Base-by-base conservation (phyloP, 345 rosid genomes). In the Syzygium jambos region DNA sequence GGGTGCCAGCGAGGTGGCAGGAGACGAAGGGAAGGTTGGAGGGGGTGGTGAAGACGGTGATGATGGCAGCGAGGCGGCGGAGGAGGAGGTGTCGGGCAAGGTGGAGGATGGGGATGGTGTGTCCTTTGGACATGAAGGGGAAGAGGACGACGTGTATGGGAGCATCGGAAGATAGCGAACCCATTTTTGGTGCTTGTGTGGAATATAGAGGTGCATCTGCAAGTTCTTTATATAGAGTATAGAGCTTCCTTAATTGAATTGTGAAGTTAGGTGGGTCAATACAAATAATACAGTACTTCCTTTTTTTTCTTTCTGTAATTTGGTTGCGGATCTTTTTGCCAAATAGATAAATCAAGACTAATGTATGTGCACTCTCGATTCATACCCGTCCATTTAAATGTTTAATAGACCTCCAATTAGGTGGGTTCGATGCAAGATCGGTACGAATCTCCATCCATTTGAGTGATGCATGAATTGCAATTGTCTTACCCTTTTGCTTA, bases 81-180 rank as follows among this genome's bases (percentile, higher is more conserved):
- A 87, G 91, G 91, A 94, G 95, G 87, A 97, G 94, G 89, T 91
- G 94, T 87, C 91, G 95, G 51, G 94, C 95, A 1, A 97, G 86
- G 87, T 89, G 93, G 89, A 97, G 94, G 89, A 95, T 88, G 52
- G 99, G 98, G 54, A 95, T 94, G n/a, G 91, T 93, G 89, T 97
- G 98, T 83, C 99, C 96, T 90, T 95, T 95, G 10, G 98, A 91
- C 98, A 95, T 93, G 95, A 93, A 97, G 27, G 99, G 98, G 90
- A 94, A 94, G 84, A 97, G 87, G 85, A 93, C 90, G n/a, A 90
- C 94, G 87, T 97, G 97, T 68, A 68, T 5, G 78, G 78, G 78
- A 68, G 38, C 46, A 38, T 68, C 55, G 34, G 85, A 83, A 83
- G 85, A 46, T 25, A 4, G 78, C 17, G 78, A 34, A 68, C 46